A percentile compares a stretch with the other conserved stretches of the same genome.
Conservation (phyloP, 2,329 filamentous ascomycete species). For the Boeremia lycopersici region DNA sequence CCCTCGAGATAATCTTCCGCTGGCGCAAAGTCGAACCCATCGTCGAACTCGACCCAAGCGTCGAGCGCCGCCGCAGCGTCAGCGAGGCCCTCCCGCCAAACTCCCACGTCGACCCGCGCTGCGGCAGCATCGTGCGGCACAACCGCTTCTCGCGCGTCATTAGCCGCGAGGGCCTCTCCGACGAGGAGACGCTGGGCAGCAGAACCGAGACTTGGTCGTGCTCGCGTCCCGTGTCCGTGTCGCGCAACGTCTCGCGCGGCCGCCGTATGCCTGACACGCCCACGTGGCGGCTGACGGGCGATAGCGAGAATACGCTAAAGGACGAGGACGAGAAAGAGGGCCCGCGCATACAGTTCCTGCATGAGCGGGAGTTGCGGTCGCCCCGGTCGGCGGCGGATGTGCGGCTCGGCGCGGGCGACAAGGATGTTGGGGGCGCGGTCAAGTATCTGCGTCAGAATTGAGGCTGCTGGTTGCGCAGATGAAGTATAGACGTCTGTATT, state of each 20-base stretch:
- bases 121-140: slow-evolving; percentile 47
- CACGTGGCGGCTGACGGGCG: not conserved
- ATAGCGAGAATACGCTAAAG: slow-evolving; percentile 1
- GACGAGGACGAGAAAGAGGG: slow-evolving; percentile 1
- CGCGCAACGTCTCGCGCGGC: not conserved
- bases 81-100: slow-evolving; percentile 50
- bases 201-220: not conserved
- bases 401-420: not conserved
- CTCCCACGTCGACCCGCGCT: slow-evolving; percentile 38
- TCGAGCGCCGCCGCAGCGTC: slow-evolving; percentile 47
- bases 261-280: not conserved
- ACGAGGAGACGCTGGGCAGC: not conserved
- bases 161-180: not conserved
- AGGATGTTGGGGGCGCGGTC: not conserved
- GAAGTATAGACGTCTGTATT: no score
- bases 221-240: not conserved
- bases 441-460: not conserved
- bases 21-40: slow-evolving; percentile 52
- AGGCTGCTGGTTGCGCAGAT: not conserved
- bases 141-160: slow-evolving; percentile 51
- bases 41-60: slow-evolving; percentile 43
- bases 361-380: not conserved
- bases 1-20: slow-evolving; percentile 50
- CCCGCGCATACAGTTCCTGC: not conserved
- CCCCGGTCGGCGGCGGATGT: not conserved